Evolutionary conservation across 805 yeast genomes (phyloP), one percentile per base, ranked within the genome.

Genomic region (Myxozyma geophila): DNA sequence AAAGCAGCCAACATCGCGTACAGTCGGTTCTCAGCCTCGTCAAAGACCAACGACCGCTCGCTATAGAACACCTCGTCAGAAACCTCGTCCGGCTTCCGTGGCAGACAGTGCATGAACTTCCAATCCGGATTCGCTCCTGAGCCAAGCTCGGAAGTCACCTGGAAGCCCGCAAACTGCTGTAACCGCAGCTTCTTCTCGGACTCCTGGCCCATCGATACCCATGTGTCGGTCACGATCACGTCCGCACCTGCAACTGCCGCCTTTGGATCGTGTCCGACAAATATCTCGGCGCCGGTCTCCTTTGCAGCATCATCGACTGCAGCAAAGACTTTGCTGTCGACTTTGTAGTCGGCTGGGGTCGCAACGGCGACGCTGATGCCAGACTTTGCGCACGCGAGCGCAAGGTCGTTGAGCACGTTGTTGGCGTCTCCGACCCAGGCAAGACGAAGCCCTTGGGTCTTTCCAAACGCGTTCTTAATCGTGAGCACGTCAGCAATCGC

Each of bases 191-290:
- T 80, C 67, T 85, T 89, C 74, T 92, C 92, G 4, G 83, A 79
- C 76, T 95, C 99, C 80, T 95, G 92, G 62, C 99, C 99, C 99
- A 95, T 95, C 0, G 98, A 93, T 28, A 95, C 85, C 86, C 96
- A 95, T 2, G 99, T 95, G 73, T 95, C 99, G 15, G 99, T 95
- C 51, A 93, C 98, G 41, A 95, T 76, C 47, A 95, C 81, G 73
- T 93, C 85, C 4, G 98, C 91, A 69, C 82, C 81, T 59, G 81
- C 80, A 56, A 91, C 84, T 0, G 98, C 97, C 33, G 72, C 80
- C n/a, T 78, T 72, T 2, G 98, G 95, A 71, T 90, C 90, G 69
- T 90, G 86, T 2, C 87, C 82, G 8, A 86, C 73, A 69, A 82
- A 85, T 61, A 90, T 81, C 4, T 71, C 66, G 10, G 74, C 70